A percentile compares a stretch with the other conserved stretches of the same genome.
These are phyloP conservation scores for Trichoderma endophyticum DNA, from an alignment of 2,329 filamentous ascomycete genomes.

Conservation along the genomic window DNA sequence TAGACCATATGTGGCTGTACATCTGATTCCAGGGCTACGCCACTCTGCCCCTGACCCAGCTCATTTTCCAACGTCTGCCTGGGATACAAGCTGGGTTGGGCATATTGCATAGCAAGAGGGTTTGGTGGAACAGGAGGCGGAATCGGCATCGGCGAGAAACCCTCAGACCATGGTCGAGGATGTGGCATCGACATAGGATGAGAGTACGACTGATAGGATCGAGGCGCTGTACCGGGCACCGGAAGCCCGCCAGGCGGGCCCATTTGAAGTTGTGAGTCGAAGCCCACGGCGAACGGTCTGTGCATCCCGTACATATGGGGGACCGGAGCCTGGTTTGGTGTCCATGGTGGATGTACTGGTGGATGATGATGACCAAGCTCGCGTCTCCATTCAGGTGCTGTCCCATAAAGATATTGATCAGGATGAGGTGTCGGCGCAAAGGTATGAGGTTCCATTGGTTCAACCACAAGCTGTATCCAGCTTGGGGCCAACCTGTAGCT, in stretches of 20 bases:
- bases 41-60: conserved; percentile 17
- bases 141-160: not conserved
- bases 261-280: conserved; percentile 24
- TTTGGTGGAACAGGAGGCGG: not conserved
- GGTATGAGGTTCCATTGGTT: conserved; percentile 33
- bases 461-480: not conserved
- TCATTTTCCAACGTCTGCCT: not conserved
- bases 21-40: conserved; percentile 24
- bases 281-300: conserved; percentile 20
- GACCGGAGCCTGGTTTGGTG: not conserved
- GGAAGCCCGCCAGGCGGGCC: conserved; percentile 25
- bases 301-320: conserved; percentile 25
- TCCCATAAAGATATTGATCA: conserved; percentile 1
- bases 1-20: conserved; percentile 25
- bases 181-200: conserved; percentile 17
- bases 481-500: not conserved
- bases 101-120: not conserved
- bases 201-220: conserved; percentile 18
- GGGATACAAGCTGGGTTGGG: not conserved
- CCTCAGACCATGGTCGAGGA: not conserved
- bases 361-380: not conserved
- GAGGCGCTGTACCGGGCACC: conserved; percentile 25
- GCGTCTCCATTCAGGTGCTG: conserved; percentile 15
- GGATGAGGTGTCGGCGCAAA: conserved; percentile 24
- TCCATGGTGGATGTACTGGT: not conserved